phyloP scores from a whole-genome alignment of 2,329 filamentous ascomycete genomes.

The Claviceps maximensis region DNA sequence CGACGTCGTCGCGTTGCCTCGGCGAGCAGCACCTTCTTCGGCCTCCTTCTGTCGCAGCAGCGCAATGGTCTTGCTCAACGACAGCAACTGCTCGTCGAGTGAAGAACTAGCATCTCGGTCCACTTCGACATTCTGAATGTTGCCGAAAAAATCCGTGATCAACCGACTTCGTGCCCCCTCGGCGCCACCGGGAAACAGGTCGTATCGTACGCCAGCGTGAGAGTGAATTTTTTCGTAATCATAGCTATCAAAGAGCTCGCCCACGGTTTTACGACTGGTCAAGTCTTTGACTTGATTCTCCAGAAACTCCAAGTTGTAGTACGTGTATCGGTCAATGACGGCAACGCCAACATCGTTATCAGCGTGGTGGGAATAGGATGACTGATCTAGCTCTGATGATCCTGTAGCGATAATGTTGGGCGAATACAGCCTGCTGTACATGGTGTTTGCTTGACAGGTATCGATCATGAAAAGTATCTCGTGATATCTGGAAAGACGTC shows the following conservation, averaged over 20 bases:
- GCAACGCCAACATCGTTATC: constrained; percentile 97
- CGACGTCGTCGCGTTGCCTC: constrained; percentile 13
- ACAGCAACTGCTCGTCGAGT: constrained; percentile 60
- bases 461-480: constrained; percentile 99
- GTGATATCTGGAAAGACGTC: constrained; percentile 52
- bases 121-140: constrained; percentile 92
- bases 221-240: constrained; percentile 91
- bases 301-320: constrained; percentile 95
- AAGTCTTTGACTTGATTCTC: constrained; percentile 81
- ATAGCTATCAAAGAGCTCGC: constrained; percentile 92
- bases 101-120: constrained; percentile 47
- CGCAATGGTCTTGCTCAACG: constrained; percentile 57
- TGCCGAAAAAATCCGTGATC: constrained; percentile 95
- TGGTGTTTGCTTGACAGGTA: constrained; percentile 97
- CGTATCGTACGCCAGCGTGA: constrained; percentile 81
- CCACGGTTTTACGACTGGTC: constrained; percentile 76
- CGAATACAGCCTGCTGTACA: constrained; percentile 97
- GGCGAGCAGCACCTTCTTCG: constrained; percentile 24
- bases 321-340: constrained; percentile 96
- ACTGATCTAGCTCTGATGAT: constrained; percentile 91
- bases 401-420: constrained; percentile 97
- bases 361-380: constrained; percentile 92
- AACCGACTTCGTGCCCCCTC: constrained; percentile 62
- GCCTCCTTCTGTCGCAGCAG: constrained; percentile 36
- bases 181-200: constrained; percentile 82